Evolutionary conservation across 2,329 filamentous ascomycete species (phyloP).

Genomic region (Ilyonectria sp.): DNA sequence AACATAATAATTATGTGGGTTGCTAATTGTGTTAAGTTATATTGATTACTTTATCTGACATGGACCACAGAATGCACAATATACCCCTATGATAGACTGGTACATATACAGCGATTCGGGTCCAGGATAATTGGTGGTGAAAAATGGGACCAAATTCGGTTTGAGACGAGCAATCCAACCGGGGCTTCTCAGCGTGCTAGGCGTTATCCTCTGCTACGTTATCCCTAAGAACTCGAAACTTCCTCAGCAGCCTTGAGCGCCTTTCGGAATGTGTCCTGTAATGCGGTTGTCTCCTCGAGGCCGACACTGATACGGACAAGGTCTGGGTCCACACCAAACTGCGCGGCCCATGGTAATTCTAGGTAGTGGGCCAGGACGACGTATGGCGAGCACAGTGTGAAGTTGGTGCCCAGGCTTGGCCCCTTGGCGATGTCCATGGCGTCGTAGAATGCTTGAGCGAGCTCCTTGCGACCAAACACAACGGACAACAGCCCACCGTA

Average conservation of each 20-base stretch:
- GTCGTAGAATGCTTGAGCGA: slow-evolving; percentile 89
- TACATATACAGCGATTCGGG: neutral
- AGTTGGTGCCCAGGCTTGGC: slow-evolving; percentile 95
- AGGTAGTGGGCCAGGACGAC: slow-evolving; percentile 92
- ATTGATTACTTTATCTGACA: slow-evolving; percentile 23
- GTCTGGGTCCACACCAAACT: slow-evolving; percentile 85
- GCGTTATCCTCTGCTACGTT: neutral
- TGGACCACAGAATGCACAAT: neutral
- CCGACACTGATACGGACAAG: slow-evolving; percentile 92
- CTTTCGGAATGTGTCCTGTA: slow-evolving; percentile 74
- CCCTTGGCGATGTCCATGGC: slow-evolving; percentile 90
- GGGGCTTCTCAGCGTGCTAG: neutral
- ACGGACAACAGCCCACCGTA: slow-evolving; percentile 93
- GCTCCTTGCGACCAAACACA: slow-evolving; percentile 78
- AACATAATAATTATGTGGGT: slow-evolving; percentile 26
- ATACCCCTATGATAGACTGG: neutral
- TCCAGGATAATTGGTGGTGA: neutral
- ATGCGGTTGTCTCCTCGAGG: slow-evolving; percentile 80
- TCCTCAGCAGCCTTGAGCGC: slow-evolving; percentile 76
- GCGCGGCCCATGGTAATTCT: slow-evolving; percentile 91
- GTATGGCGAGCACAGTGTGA: slow-evolving; percentile 93
- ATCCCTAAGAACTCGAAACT: slow-evolving; percentile 18
- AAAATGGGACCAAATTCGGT: slow-evolving; percentile 7
- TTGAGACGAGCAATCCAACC: neutral
- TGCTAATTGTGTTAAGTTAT: neutral